phyloP scores from a whole-genome alignment of 2,329 filamentous ascomycete species.

The Colletotrichum zoysiae region DNA sequence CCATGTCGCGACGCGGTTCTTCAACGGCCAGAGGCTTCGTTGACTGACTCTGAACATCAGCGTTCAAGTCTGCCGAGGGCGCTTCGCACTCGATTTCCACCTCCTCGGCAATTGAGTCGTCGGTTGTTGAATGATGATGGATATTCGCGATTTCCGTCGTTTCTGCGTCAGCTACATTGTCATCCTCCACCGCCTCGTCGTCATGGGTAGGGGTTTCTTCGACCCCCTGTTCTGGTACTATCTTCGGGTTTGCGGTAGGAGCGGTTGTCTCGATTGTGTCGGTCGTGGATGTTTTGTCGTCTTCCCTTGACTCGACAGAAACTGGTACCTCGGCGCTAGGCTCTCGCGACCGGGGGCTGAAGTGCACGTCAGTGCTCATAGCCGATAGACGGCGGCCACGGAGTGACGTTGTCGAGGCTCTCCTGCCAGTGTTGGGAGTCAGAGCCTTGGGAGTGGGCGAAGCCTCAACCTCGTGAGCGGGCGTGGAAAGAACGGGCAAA shows the following conservation, averaged over 20 bases:
- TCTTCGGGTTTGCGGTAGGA: slow-evolving; percentile 4
- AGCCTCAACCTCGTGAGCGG: slow-evolving; percentile 52
- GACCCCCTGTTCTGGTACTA: neutral
- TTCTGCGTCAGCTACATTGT: neutral
- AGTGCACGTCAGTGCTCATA: slow-evolving; percentile 31
- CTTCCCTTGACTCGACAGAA: slow-evolving; percentile 1
- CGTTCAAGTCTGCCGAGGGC: neutral
- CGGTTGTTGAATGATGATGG: neutral
- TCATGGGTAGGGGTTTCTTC: neutral
- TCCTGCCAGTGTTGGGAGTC: slow-evolving; percentile 30
- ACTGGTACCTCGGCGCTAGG: slow-evolving; percentile 20
- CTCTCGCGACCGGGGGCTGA: slow-evolving; percentile 22
- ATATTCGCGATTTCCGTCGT: neutral
- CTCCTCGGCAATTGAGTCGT: slow-evolving; percentile 5
- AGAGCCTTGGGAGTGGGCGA: slow-evolving; percentile 38
- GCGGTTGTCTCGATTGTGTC: neutral
- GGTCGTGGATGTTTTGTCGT: neutral
- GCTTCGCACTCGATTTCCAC: neutral
- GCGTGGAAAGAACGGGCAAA: slow-evolving; percentile 53
- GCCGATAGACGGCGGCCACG: slow-evolving; percentile 35
- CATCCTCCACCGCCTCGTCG: neutral
- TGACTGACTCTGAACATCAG: neutral
- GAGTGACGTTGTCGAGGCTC: slow-evolving; percentile 29
- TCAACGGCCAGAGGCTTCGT: neutral
- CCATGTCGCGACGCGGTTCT: neutral